These are phyloP conservation scores for Colletotrichum plurivorum DNA, from an alignment of 2,329 filamentous ascomycete genomes.

Conservation along the genomic window DNA sequence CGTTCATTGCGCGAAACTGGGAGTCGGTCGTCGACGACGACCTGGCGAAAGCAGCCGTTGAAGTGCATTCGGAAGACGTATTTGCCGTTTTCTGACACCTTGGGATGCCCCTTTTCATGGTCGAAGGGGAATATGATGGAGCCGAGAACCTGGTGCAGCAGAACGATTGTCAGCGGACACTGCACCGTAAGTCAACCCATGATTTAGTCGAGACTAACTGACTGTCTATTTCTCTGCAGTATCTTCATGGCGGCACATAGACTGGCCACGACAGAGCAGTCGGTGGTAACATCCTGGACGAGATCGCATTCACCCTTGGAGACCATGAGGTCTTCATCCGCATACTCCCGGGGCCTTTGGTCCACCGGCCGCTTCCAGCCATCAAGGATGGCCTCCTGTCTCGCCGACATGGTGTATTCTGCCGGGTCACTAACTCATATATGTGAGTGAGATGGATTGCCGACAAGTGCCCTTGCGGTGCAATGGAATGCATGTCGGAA, in stretches of 20 bases:
- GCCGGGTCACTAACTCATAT: conserved; percentile 72
- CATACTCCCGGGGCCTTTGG: conserved; percentile 61
- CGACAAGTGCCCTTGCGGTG: conserved; percentile 25
- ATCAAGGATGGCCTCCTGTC: conserved; percentile 82
- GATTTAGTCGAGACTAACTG: conserved; percentile 63
- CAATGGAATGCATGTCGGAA: conserved; percentile 34
- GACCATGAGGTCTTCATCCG: conserved; percentile 67
- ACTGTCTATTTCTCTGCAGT: conserved; percentile 76
- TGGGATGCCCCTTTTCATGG: conserved; percentile 67
- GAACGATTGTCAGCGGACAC: conserved; percentile 16
- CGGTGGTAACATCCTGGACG: conserved; percentile 94
- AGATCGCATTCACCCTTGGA: conserved; percentile 78
- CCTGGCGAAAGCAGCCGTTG: conserved; percentile 91
- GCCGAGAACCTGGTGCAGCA: conserved; percentile 71
- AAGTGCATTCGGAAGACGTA: conserved; percentile 96
- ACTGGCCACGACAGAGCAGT: conserved; percentile 97
- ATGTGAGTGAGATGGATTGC: conserved; percentile 32
- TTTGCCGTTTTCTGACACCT: conserved; percentile 83
- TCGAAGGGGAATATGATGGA: conserved; percentile 85
- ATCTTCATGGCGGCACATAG: conserved; percentile 85
- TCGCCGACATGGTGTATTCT: conserved; percentile 79
- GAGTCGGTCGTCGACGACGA: conserved; percentile 90
- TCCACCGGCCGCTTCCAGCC: conserved; percentile 86
- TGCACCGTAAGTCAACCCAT: background rate
- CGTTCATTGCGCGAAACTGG: conserved; percentile 82